These are phyloP conservation scores for Aspergillus thermomutatus DNA, from an alignment of 2,329 filamentous ascomycete species.

Conservation along the genomic window DNA sequence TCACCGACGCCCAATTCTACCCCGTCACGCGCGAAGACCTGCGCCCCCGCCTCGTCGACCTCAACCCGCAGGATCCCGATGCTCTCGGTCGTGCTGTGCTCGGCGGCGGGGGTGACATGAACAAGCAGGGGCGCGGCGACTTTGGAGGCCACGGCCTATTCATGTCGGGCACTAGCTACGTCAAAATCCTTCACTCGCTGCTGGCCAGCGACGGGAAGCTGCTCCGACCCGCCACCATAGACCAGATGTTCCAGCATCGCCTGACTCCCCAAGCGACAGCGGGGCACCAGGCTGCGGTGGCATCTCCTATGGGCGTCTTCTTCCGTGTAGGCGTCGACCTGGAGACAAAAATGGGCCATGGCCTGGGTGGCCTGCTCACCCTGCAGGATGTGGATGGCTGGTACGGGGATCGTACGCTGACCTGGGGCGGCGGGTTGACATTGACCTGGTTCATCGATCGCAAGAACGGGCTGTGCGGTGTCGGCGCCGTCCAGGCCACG, in stretches of 20 bases:
- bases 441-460: slow-evolving; percentile 51
- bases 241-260: slow-evolving; percentile 28
- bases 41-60: slow-evolving; percentile 34
- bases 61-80: slow-evolving; percentile 39
- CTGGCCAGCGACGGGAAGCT: slow-evolving; percentile 30
- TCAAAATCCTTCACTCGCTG: slow-evolving; percentile 30
- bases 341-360: slow-evolving; percentile 37
- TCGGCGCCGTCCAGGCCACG: slow-evolving; percentile 40
- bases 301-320: slow-evolving; percentile 31
- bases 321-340: slow-evolving; percentile 35
- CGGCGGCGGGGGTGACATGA: slow-evolving; percentile 33
- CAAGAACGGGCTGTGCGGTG: slow-evolving; percentile 44
- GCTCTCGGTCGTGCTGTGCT: slow-evolving; percentile 35
- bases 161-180: slow-evolving; percentile 25
- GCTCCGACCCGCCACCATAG: slow-evolving; percentile 23
- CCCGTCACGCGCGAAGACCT: slow-evolving; percentile 37
- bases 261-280: slow-evolving; percentile 23
- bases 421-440: slow-evolving; percentile 48
- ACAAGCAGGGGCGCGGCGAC: slow-evolving; percentile 26
- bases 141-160: slow-evolving; percentile 48
- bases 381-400: slow-evolving; percentile 43
- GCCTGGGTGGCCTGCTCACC: slow-evolving; percentile 43
- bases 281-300: slow-evolving; percentile 27
- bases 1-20: slow-evolving; percentile 40
- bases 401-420: slow-evolving; percentile 44